Conservation (phyloP, 345 rosid genomes). For the Dovyalis caffra region DNA sequence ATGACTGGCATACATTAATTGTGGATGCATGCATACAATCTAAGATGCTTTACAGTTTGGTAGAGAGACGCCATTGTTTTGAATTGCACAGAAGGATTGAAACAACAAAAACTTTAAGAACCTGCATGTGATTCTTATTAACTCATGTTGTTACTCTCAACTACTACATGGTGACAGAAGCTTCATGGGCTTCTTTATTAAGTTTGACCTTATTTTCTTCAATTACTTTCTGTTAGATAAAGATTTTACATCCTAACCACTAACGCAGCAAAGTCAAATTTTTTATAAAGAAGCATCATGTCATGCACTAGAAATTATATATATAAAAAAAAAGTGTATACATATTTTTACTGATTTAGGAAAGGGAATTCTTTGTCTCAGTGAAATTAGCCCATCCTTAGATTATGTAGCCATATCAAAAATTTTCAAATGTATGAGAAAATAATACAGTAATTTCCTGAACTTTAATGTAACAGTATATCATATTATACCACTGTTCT, state of each 20-base stretch:
- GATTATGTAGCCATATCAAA: neutral
- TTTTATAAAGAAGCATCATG: neutral
- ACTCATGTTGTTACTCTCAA: neutral
- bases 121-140: neutral
- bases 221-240: neutral
- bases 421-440: neutral
- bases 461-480: neutral
- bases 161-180: neutral
- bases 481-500: constrained; percentile 70
- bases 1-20: neutral
- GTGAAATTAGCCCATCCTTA: neutral
- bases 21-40: neutral
- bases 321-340: neutral
- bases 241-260: neutral
- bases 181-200: neutral
- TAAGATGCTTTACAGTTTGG: neutral
- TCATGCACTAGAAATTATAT: neutral
- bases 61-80: neutral
- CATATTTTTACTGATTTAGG: neutral
- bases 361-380: neutral
- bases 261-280: neutral
- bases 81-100: neutral
- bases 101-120: neutral
- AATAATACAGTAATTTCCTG: neutral
- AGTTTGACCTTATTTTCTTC: neutral